These are phyloP conservation scores for Pilatotrama ljubarskyi DNA, from an alignment of 768 basidiomycete species.

Conservation along the genomic window DNA sequence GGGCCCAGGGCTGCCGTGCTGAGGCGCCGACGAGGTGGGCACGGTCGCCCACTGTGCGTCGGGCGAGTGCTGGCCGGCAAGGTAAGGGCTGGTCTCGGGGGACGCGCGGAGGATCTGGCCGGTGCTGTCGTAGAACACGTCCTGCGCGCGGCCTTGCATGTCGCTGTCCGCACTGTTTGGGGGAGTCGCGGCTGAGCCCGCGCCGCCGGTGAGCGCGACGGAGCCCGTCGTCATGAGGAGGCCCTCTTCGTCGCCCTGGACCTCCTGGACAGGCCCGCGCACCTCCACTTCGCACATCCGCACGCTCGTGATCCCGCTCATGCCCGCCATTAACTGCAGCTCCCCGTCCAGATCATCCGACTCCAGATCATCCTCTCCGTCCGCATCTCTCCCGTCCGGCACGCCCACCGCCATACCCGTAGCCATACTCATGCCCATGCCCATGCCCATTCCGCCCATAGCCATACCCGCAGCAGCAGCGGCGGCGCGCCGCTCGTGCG, in stretches of 20 bases:
- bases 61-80: constrained; percentile 27
- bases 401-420: constrained; percentile 27
- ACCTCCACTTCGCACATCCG: constrained; percentile 64
- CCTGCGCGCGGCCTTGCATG: constrained; percentile 19
- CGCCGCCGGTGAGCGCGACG: constrained; percentile 14
- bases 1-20: constrained; percentile 42
- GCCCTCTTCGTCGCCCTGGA: constrained; percentile 59
- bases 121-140: constrained; percentile 26
- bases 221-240: constrained; percentile 39
- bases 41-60: constrained; percentile 40
- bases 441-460: constrained; percentile 22
- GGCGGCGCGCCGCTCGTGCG: constrained; percentile 58
- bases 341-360: constrained; percentile 35
- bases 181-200: constrained; percentile 26
- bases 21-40: constrained; percentile 21
- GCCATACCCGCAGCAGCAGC: constrained; percentile 29
- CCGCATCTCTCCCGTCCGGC: constrained; percentile 28
- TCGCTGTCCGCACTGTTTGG: constrained; percentile 12
- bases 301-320: constrained; percentile 42
- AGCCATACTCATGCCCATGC: constrained; percentile 1
- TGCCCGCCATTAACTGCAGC: constrained; percentile 15
- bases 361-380: constrained; percentile 32
- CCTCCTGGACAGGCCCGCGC: constrained; percentile 52
- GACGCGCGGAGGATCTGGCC: constrained; percentile 19
- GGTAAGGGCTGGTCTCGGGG: constrained; percentile 21